Evolutionary conservation across 139 green algal genomes (phyloP).

Genomic region (Micractinium conductrix): DNA sequence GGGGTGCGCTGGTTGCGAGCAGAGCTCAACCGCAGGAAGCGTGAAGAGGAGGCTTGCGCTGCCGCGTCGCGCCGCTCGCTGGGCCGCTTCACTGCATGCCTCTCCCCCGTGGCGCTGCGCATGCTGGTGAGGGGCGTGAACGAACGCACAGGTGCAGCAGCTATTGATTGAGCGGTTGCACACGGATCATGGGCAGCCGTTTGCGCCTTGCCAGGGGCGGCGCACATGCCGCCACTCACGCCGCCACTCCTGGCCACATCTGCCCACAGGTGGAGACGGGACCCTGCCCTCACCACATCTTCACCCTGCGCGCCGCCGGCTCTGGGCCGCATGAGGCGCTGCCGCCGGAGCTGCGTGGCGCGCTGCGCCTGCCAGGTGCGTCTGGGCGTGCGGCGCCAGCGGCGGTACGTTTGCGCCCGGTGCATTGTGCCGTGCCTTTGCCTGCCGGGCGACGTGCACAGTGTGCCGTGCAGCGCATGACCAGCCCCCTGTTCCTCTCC

Average conservation of each 20-base stretch:
- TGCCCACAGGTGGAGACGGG: slow-evolving; percentile 45
- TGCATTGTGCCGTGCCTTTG: too few species aligned
- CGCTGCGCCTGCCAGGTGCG: slow-evolving; percentile 42
- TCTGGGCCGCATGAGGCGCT: slow-evolving; percentile 23
- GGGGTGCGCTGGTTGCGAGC: slow-evolving; percentile 57
- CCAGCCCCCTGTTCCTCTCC: neutral
- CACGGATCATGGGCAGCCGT: too few species aligned
- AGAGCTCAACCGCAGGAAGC: slow-evolving; percentile 35
- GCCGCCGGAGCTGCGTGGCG: slow-evolving; percentile 38
- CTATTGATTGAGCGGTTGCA: neutral
- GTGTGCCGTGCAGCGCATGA: neutral
- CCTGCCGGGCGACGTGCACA: neutral
- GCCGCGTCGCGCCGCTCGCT: neutral
- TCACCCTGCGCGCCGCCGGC: slow-evolving; percentile 41
- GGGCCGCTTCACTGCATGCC: slow-evolving; percentile 28
- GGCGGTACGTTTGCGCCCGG: too few species aligned
- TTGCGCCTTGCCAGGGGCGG: too few species aligned
- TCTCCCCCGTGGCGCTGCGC: slow-evolving; percentile 47
- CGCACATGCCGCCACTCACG: too few species aligned
- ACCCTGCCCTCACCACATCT: slow-evolving; percentile 46
- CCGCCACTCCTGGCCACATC: neutral
- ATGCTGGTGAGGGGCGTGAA: slow-evolving; percentile 34
- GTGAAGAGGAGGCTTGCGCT: slow-evolving; percentile 3
- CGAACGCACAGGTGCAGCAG: too few species aligned
- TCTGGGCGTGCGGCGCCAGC: neutral